These are phyloP conservation scores for Cytospora chrysosperma DNA, from an alignment of 2,329 filamentous ascomycete species.

Conservation along the genomic window DNA sequence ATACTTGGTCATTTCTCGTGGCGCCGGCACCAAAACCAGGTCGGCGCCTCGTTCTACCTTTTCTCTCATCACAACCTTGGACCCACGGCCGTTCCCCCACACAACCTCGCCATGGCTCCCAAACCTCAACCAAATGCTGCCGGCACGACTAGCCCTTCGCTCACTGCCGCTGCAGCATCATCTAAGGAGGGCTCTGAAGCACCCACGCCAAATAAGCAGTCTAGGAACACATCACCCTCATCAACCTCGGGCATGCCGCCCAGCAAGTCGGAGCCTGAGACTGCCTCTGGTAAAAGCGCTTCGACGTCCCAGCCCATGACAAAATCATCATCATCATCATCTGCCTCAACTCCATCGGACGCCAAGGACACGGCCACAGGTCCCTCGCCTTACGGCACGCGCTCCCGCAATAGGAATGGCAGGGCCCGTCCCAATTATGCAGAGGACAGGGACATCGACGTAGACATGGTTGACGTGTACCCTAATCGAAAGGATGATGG, in stretches of 20 bases:
- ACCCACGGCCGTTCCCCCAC: slow-evolving; percentile 9
- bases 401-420: slow-evolving; percentile 84
- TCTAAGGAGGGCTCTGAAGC: slow-evolving; percentile 31
- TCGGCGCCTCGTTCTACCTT: slow-evolving; percentile 21
- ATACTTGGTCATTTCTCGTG: slow-evolving; percentile 13
- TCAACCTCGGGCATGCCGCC: slow-evolving; percentile 33
- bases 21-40: slow-evolving; percentile 23
- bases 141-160: slow-evolving; percentile 30
- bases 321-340: slow-evolving; percentile 47
- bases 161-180: slow-evolving; percentile 29
- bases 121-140: slow-evolving; percentile 35
- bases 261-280: slow-evolving; percentile 33
- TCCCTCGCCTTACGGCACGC: slow-evolving; percentile 81
- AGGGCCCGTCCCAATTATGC: slow-evolving; percentile 88
- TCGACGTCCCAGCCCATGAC: slow-evolving; percentile 45
- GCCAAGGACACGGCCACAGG: slow-evolving; percentile 52
- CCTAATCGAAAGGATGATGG: slow-evolving; percentile 51
- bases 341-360: slow-evolving; percentile 43
- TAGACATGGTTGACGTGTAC: slow-evolving; percentile 75
- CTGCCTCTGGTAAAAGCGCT: slow-evolving; percentile 26
- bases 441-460: slow-evolving; percentile 86
- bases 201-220: slow-evolving; percentile 30
- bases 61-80: neutral
- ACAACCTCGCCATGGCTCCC: slow-evolving; percentile 36
- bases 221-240: slow-evolving; percentile 27